phyloP scores from a whole-genome alignment of 2,329 filamentous ascomycete species.

The Aspergillus sp. region DNA sequence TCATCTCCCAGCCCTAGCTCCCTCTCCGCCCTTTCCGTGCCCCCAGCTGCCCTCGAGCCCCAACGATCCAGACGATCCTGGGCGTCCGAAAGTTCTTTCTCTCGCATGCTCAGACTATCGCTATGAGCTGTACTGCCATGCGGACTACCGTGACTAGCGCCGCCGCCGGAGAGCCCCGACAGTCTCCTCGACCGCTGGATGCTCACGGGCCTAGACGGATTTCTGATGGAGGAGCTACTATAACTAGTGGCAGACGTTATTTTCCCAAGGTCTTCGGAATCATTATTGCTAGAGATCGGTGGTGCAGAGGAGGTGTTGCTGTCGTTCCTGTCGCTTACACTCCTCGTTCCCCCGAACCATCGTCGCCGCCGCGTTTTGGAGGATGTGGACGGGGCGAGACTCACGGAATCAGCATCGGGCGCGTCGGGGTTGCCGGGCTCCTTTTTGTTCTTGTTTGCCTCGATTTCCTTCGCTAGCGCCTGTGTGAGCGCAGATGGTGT shows the following conservation, averaged over 20 bases:
- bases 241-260: slow-evolving; percentile 28
- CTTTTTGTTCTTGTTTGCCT: slow-evolving; percentile 25
- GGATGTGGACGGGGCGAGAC: slow-evolving; percentile 33
- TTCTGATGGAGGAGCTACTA: slow-evolving; percentile 23
- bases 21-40: slow-evolving; percentile 54
- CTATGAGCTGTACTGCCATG: slow-evolving; percentile 34
- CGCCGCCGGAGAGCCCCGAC: slow-evolving; percentile 30
- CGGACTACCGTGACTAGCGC: slow-evolving; percentile 21
- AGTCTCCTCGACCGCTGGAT: slow-evolving; percentile 34
- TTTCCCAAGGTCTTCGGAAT: slow-evolving; percentile 29
- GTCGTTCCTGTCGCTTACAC: slow-evolving; percentile 32
- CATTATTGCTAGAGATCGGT: slow-evolving; percentile 26
- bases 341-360: slow-evolving; percentile 43
- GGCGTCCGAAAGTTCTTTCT: slow-evolving; percentile 43
- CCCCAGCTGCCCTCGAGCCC: slow-evolving; percentile 59
- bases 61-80: slow-evolving; percentile 57
- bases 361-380: slow-evolving; percentile 40
- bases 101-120: slow-evolving; percentile 40
- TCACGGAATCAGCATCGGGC: slow-evolving; percentile 32
- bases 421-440: slow-evolving; percentile 24
- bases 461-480: slow-evolving; percentile 28
- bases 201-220: slow-evolving; percentile 36
- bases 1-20: slow-evolving; percentile 84
- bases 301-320: slow-evolving; percentile 28
- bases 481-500: slow-evolving; percentile 41